A percentile compares a stretch with the other conserved stretches of the same genome.
Conservation (phyloP, 2,329 filamentous ascomycete species). For the Raffaelea deltoideospora region DNA sequence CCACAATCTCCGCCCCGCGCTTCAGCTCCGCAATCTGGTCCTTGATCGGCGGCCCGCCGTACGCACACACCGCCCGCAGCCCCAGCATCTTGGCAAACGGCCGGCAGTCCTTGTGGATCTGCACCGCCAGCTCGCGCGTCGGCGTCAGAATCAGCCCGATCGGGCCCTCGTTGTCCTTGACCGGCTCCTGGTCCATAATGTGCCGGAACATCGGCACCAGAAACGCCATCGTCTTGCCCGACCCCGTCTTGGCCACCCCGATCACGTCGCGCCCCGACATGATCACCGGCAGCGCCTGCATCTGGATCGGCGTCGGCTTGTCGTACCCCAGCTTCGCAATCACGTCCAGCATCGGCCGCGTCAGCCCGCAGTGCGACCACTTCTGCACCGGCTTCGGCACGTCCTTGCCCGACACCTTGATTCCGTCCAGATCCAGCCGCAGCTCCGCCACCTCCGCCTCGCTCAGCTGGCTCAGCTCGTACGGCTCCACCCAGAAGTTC, state of each 20-base stretch:
- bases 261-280: conserved; percentile 96
- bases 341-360: conserved; percentile 73
- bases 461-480: conserved; percentile 67
- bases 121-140: conserved; percentile 81
- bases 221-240: conserved; percentile 94
- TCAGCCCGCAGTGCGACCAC: conserved; percentile 90
- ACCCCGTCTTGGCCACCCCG: conserved; percentile 93
- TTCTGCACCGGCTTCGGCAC: conserved; percentile 89
- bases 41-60: conserved; percentile 89
- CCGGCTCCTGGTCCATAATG: conserved; percentile 78
- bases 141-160: conserved; percentile 84
- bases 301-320: conserved; percentile 83
- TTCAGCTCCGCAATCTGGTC: conserved; percentile 96
- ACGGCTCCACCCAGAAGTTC: conserved; percentile 86
- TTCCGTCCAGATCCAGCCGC: conserved; percentile 79
- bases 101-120: conserved; percentile 90
- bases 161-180: conserved; percentile 75
- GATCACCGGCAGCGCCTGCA: conserved; percentile 84
- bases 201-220: conserved; percentile 94
- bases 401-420: conserved; percentile 80
- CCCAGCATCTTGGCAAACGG: conserved; percentile 81
- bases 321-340: conserved; percentile 71
- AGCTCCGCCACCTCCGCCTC: conserved; percentile 72
- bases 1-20: conserved; percentile 84
- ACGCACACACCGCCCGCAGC: conserved; percentile 78